These are phyloP conservation scores for Neurospora sp. DNA, from an alignment of 495 filamentous ascomycete species.

Conservation along the genomic window DNA sequence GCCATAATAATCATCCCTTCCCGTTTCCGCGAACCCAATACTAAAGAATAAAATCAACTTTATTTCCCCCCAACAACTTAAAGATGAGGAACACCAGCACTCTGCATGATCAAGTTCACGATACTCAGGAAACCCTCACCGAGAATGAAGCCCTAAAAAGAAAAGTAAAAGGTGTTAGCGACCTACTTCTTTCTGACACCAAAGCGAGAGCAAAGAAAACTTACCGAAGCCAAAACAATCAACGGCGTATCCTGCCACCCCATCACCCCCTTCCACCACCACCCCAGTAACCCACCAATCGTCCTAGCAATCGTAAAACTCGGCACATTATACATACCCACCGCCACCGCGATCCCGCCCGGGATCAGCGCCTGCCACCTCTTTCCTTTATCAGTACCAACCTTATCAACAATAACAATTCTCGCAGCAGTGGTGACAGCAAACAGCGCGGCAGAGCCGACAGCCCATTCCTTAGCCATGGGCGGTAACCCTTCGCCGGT, in stretches of 20 bases:
- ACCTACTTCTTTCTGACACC: not conserved
- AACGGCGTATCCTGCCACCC: slow-evolving; percentile 47
- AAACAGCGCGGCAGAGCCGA: slow-evolving; percentile 60
- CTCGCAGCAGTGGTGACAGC: slow-evolving; percentile 57
- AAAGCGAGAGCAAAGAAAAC: slow-evolving; percentile 4
- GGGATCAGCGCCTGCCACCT: slow-evolving; percentile 57
- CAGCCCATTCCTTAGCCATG: slow-evolving; percentile 69
- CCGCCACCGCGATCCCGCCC: slow-evolving; percentile 90
- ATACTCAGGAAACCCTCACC: slow-evolving; percentile 94
- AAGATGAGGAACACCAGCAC: slow-evolving; percentile 67
- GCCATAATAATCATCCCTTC: not conserved
- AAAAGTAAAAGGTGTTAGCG: slow-evolving; percentile 1
- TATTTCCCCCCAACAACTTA: slow-evolving; percentile 15
- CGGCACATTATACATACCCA: slow-evolving; percentile 85
- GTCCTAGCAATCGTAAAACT: slow-evolving; percentile 88
- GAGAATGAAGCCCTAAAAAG: slow-evolving; percentile 63
- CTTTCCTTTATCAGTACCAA: slow-evolving; percentile 24
- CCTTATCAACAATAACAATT: slow-evolving; percentile 28
- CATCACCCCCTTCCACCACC: slow-evolving; percentile 59
- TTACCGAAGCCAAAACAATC: slow-evolving; percentile 47
- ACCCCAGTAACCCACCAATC: slow-evolving; percentile 73
- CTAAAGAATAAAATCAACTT: not conserved
- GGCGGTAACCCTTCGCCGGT: slow-evolving; percentile 81
- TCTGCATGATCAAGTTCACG: slow-evolving; percentile 76
- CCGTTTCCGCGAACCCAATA: not conserved